Conservation (phyloP, 179 eudicot genomes). For the Silene coronaria region DNA sequence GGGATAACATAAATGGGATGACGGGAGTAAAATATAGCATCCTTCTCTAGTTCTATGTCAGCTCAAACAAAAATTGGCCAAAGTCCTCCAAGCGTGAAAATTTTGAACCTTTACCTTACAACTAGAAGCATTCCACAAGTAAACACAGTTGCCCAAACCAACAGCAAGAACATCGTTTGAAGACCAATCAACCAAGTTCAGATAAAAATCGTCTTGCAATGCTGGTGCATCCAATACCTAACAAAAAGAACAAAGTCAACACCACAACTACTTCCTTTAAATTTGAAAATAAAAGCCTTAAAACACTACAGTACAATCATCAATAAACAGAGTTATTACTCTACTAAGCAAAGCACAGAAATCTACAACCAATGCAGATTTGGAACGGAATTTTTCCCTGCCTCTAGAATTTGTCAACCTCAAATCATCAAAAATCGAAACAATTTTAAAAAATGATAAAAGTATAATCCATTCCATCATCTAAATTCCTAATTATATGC, state of each 20-base stretch:
- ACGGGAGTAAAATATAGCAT: not conserved
- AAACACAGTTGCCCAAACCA: constrained; percentile 86
- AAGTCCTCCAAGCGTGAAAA: not conserved
- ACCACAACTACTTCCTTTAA: not conserved
- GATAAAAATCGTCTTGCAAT: constrained; percentile 93
- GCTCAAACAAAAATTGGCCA: not conserved
- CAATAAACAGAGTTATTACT: not conserved
- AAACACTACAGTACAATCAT: not conserved
- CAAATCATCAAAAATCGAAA: not conserved
- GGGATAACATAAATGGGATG: too few species aligned
- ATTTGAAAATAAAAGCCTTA: not conserved
- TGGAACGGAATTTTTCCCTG: too few species aligned
- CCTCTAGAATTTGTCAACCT: too few species aligned
- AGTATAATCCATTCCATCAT: too few species aligned
- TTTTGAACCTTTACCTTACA: constrained; percentile 57
- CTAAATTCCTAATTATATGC: too few species aligned
- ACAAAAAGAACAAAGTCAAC: constrained; percentile 8
- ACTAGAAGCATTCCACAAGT: constrained; percentile 92
- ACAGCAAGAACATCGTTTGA: constrained; percentile 79
- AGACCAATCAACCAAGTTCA: constrained; percentile 96
- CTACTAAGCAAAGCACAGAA: not conserved
- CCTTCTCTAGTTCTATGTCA: not conserved
- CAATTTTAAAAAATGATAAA: too few species aligned
- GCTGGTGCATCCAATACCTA: constrained; percentile 98
- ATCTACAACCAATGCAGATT: not conserved